These are phyloP conservation scores for Aspergillus panamensis DNA, from an alignment of 495 filamentous ascomycete genomes.

Conservation along the genomic window DNA sequence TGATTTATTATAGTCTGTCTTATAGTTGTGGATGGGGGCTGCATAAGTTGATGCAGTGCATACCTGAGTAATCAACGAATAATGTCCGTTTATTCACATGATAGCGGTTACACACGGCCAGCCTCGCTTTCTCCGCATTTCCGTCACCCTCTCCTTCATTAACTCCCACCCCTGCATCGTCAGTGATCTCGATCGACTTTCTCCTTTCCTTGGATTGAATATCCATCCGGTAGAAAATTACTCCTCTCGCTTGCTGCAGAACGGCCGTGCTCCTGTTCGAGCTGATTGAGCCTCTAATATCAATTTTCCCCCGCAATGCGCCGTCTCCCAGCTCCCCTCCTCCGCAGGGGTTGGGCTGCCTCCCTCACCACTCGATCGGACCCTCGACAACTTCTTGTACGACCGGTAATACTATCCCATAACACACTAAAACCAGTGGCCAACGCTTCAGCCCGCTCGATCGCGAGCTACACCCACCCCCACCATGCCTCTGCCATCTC, in stretches of 20 bases:
- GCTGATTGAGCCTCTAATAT: too few relatives aligned
- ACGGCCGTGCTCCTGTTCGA: too few relatives aligned
- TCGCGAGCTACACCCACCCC: slow-evolving; percentile 53
- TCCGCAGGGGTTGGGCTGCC: slow-evolving; percentile 10
- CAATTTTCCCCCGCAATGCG: slow-evolving; percentile 12
- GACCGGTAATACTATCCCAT: neutral
- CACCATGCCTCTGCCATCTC: slow-evolving; percentile 76
- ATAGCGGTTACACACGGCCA: neutral
- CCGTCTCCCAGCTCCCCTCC: slow-evolving; percentile 8
- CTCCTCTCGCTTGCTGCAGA: neutral
- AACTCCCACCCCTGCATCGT: neutral
- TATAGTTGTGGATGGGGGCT: too few relatives aligned
- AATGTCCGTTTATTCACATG: too few relatives aligned
- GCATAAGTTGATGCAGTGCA: too few relatives aligned
- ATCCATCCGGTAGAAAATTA: too few relatives aligned
- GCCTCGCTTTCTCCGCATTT: neutral
- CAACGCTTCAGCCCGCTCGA: neutral
- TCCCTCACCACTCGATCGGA: slow-evolving; percentile 5
- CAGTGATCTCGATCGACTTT: neutral
- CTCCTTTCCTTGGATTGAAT: neutral
- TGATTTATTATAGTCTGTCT: too few relatives aligned
- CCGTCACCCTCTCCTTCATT: neutral
- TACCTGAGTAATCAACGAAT: too few relatives aligned
- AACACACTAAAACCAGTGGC: neutral
- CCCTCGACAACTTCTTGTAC: slow-evolving; percentile 2